Percentiles rank a stretch among this genome's conserved stretches.
These are phyloP conservation scores for Myriosclerotinia curreyana DNA, from an alignment of 2,329 filamentous ascomycete genomes.

Conservation along the genomic window DNA sequence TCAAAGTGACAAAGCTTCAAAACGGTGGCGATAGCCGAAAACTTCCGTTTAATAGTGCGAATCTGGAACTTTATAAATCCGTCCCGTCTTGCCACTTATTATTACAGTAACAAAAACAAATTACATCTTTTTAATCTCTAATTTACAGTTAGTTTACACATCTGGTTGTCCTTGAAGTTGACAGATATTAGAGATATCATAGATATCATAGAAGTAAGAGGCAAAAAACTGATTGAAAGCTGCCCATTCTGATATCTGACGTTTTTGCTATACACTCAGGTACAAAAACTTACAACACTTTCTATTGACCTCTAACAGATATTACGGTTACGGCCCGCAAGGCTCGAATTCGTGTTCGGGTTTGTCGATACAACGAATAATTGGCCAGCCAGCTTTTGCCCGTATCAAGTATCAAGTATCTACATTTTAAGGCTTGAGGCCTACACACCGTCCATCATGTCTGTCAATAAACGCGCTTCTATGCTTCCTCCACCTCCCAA, in stretches of 20 bases:
- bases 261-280: slow-evolving; percentile 13
- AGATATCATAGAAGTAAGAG: slow-evolving; percentile 27
- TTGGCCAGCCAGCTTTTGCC: not conserved
- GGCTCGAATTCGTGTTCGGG: slow-evolving; percentile 12
- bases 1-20: slow-evolving; percentile 11
- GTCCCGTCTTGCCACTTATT: too few relatives aligned
- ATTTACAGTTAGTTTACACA: not conserved
- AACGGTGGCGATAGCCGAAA: slow-evolving; percentile 22
- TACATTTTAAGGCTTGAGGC: too few relatives aligned
- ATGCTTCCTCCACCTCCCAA: slow-evolving; percentile 52
- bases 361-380: not conserved
- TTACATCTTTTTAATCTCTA: not conserved
- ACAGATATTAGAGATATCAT: not conserved
- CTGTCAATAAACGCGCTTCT: slow-evolving; percentile 44
- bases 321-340: slow-evolving; percentile 1
- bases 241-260: slow-evolving; percentile 26
- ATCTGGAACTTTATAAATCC: slow-evolving; percentile 9
- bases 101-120: too few relatives aligned
- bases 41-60: slow-evolving; percentile 16
- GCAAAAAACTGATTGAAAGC: slow-evolving; percentile 24
- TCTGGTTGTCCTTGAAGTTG: not conserved
- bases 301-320: slow-evolving; percentile 21
- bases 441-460: slow-evolving; percentile 34
- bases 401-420: not conserved
- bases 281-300: slow-evolving; percentile 21